Percentiles rank a stretch among this genome's conserved stretches.
phyloP scores from a whole-genome alignment of 306 rosid species.

The Carpinus viminea region DNA sequence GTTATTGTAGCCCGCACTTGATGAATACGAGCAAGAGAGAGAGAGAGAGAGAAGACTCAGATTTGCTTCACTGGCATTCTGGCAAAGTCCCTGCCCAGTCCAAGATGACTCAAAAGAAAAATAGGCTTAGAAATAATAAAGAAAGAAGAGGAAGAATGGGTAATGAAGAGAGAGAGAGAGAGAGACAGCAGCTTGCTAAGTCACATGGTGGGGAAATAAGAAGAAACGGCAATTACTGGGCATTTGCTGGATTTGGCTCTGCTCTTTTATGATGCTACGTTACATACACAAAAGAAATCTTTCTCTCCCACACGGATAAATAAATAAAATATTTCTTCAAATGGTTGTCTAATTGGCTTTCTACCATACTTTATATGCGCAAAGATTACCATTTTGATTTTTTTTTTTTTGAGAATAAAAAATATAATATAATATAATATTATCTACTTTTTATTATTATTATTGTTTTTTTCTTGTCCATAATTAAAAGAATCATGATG shows the following conservation, averaged over 20 bases:
- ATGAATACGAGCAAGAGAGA: constrained; percentile 17
- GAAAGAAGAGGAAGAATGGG: constrained; percentile 28
- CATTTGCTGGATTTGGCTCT: constrained; percentile 37
- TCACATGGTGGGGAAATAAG: constrained; percentile 46
- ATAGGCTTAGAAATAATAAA: constrained; percentile 11
- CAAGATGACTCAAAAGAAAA: constrained; percentile 24
- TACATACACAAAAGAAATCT: constrained; percentile 18
- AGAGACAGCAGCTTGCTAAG: constrained; percentile 21
- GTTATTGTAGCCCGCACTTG: constrained; percentile 20
- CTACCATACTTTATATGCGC: too few species aligned
- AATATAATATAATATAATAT: too few species aligned
- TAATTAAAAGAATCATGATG: constrained; percentile 25
- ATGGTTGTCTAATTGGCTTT: too few species aligned
- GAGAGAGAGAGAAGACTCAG: constrained; percentile 23
- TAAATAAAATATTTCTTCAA: neutral
- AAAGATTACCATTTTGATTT: too few species aligned
- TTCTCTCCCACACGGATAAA: neutral
- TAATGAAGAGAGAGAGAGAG: constrained; percentile 26
- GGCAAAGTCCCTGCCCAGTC: constrained; percentile 23
- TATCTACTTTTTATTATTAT: neutral
- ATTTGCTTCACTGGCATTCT: constrained; percentile 24
- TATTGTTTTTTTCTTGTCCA: constrained; percentile 13
- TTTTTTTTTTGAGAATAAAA: too few species aligned
- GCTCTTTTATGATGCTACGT: constrained; percentile 33
- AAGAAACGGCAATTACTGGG: constrained; percentile 29